Evolutionary conservation across 148 eudicot genomes (phyloP).

Genomic region (Chenopodium berlandieri): DNA sequence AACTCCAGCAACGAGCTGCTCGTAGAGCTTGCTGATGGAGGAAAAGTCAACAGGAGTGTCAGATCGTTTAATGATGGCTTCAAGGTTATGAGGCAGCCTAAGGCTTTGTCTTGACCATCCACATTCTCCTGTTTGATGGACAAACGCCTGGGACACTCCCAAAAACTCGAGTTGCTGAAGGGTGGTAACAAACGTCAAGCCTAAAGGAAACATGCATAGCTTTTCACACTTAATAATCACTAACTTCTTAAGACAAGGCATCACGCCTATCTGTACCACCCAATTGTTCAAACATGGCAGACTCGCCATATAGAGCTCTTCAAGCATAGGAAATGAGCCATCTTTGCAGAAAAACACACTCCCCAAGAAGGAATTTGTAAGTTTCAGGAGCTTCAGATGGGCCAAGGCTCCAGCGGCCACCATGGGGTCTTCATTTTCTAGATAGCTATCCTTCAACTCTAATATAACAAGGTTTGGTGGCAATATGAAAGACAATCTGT

Average conservation of each 20-base stretch:
- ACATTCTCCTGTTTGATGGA: neutral
- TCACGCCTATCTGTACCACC: constrained; percentile 8
- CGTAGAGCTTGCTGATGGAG: constrained; percentile 12
- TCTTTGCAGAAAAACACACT: neutral
- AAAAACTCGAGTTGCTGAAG: neutral
- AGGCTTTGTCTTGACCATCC: constrained; percentile 1
- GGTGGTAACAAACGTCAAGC: no score
- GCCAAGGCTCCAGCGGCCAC: constrained; percentile 14
- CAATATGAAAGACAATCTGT: constrained; percentile 4
- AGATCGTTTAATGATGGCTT: constrained; percentile 10
- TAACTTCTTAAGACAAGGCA: constrained; percentile 21
- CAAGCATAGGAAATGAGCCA: constrained; percentile 20
- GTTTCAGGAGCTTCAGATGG: constrained; percentile 24
- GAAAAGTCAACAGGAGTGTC: constrained; percentile 12
- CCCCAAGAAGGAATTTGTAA: constrained; percentile 13
- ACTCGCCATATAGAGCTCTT: constrained; percentile 11
- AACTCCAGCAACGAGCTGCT: constrained; percentile 22
- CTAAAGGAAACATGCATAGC: constrained; percentile 1
- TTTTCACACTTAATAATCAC: constrained; percentile 6
- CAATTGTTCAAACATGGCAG: neutral
- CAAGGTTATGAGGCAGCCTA: constrained; percentile 19
- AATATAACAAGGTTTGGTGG: constrained; percentile 21
- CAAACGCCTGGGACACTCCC: constrained; percentile 8
- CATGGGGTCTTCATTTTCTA: constrained; percentile 21
- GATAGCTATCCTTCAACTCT: constrained; percentile 17